These are phyloP conservation scores for Polyplosphaeria fusca DNA, from an alignment of 495 filamentous ascomycete species.

Conservation along the genomic window DNA sequence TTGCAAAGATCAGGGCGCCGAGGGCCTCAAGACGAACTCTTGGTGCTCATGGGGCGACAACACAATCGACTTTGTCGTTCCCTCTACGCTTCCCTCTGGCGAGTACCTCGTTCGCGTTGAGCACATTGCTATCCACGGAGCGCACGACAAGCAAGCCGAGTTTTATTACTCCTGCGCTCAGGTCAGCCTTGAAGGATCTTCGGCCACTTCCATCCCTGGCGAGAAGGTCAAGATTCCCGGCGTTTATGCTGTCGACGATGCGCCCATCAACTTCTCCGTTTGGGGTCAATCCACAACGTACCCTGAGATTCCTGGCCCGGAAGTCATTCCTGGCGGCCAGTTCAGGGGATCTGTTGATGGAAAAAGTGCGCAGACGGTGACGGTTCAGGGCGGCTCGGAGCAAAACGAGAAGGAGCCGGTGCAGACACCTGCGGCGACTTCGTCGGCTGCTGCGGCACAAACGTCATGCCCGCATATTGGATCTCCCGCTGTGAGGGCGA, in stretches of 20 bases:
- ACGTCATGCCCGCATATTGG: too few species aligned
- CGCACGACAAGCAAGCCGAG: constrained; percentile 12
- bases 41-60: constrained; percentile 32
- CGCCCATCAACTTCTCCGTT: constrained; percentile 21
- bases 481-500: too few species aligned
- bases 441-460: too few species aligned
- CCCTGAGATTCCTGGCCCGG: constrained; percentile 20
- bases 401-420: too few species aligned
- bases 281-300: constrained; percentile 29
- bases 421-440: too few species aligned
- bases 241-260: constrained; percentile 18
- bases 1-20: constrained; percentile 7
- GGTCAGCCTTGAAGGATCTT: constrained; percentile 20
- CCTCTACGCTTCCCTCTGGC: constrained; percentile 15
- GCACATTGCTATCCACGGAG: constrained; percentile 28
- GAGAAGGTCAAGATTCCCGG: constrained; percentile 23
- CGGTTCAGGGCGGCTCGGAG: too few species aligned
- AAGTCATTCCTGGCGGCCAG: too few species aligned
- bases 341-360: too few species aligned
- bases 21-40: constrained; percentile 7
- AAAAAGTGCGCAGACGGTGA: too few species aligned
- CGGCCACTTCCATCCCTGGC: constrained; percentile 1
- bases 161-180: constrained; percentile 21
- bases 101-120: constrained; percentile 31
- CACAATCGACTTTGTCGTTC: constrained; percentile 21